Conservation (phyloP, 2,329 filamentous ascomycete species). For the Fusarium robinianum region DNA sequence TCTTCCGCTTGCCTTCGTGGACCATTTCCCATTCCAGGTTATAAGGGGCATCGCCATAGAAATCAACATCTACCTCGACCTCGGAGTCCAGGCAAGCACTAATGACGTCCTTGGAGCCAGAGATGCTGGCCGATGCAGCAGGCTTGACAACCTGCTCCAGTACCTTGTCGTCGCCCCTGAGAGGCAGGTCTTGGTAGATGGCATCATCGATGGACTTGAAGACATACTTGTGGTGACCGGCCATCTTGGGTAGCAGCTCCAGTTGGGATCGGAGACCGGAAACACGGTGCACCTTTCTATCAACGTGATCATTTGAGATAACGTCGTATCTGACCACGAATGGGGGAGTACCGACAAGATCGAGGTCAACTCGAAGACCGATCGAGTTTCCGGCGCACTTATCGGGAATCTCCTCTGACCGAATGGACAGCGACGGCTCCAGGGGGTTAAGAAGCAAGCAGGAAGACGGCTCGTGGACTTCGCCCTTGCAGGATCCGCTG, state of each 20-base stretch:
- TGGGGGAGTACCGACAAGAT: slow-evolving; percentile 89
- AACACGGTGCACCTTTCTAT: slow-evolving; percentile 61
- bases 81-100: slow-evolving; percentile 83
- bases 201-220: slow-evolving; percentile 82
- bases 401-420: slow-evolving; percentile 82
- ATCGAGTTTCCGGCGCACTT: slow-evolving; percentile 95
- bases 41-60: slow-evolving; percentile 86
- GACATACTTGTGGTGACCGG: slow-evolving; percentile 84
- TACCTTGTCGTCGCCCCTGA: slow-evolving; percentile 64
- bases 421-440: slow-evolving; percentile 76
- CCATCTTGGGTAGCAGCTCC: slow-evolving; percentile 78
- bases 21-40: slow-evolving; percentile 90
- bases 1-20: slow-evolving; percentile 82
- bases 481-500: slow-evolving; percentile 81
- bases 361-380: slow-evolving; percentile 84
- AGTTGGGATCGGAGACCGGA: slow-evolving; percentile 80
- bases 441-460: slow-evolving; percentile 90
- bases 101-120: slow-evolving; percentile 56
- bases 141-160: slow-evolving; percentile 93
- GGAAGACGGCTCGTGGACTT: slow-evolving; percentile 91
- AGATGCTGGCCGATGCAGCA: slow-evolving; percentile 78
- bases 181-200: slow-evolving; percentile 71
- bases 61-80: slow-evolving; percentile 72
- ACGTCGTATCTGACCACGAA: slow-evolving; percentile 83
- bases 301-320: slow-evolving; percentile 62